Evolutionary conservation across 768 basidiomycete species (phyloP), one percentile per base, ranked within the genome.

Genomic region (Podaxis pistillaris): DNA sequence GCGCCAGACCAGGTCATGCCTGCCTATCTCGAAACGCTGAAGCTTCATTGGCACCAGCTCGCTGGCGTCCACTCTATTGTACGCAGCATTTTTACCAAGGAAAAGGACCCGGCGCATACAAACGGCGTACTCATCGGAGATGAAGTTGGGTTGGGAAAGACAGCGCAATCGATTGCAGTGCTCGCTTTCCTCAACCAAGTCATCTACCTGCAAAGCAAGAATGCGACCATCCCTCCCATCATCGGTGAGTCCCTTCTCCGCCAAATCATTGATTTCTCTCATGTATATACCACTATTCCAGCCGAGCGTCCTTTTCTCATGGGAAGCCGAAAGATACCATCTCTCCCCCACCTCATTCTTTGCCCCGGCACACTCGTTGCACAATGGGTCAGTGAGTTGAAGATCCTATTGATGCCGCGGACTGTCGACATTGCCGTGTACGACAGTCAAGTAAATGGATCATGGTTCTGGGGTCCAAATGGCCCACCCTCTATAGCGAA

Each of bases 71-170:
- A 66, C 24, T 51, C 62, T 26, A 67, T 64, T 19, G 9, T 65
- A 19, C 63, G 67, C 2, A 67, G 63, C 12, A 13, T 41, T 9
- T 41, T 41, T n/a, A 41, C 40, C 13, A 58, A 19, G 1, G n/a
- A 58, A 1, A 19, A 53, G 11, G 24, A 46, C 6, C 13, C 59
- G 1, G 3, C 36, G 13, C 47, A 64, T 36, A 12, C 28, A 15
- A 5, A 41, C 8, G 69, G 70, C 4, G 56, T 69, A 0, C 66
- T 71, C 5, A 51, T 70, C 33, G 66, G 67, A 5, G 70, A 71
- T 40, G 68, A 68, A 13, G 75, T 77, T 4, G 73, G 76, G 0
- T 66, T 76, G 0, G 73, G 74, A 0, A 77, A 77, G 54, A 76
- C 74, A 0, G 63, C 68, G 5, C 70, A 70, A 33, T 49, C 70